Percentiles rank a stretch among this genome's conserved stretches.
These are phyloP conservation scores for Salinomyces thailandicus DNA, from an alignment of 2,329 filamentous ascomycete genomes.

Conservation along the genomic window DNA sequence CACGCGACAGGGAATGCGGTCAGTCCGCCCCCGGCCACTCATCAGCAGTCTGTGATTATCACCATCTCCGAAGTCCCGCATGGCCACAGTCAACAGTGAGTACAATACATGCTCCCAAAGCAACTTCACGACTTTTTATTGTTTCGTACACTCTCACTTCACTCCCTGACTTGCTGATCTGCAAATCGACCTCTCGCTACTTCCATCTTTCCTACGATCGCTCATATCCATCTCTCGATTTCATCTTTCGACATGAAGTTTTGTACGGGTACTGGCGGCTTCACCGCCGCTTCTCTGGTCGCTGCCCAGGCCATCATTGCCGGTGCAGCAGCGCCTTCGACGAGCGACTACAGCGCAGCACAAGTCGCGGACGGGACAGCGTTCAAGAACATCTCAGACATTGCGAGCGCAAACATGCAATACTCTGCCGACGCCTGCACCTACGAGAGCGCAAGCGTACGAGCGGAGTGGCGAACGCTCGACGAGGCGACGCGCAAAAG, in stretches of 20 bases:
- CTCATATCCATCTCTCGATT: too few relatives aligned
- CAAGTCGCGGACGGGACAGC: conserved; percentile 21
- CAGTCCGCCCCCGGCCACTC: too few relatives aligned
- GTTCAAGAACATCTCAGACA: conserved; percentile 19
- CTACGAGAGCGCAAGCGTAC: conserved; percentile 18
- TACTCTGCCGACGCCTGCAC: conserved; percentile 17
- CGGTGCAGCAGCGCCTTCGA: conserved; percentile 14
- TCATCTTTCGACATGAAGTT: neutral
- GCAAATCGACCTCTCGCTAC: too few relatives aligned
- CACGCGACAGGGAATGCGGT: too few relatives aligned
- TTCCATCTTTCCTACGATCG: too few relatives aligned
- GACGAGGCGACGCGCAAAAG: conserved; percentile 17
- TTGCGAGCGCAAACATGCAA: conserved; percentile 21
- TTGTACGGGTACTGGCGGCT: neutral
- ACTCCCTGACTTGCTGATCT: too few relatives aligned
- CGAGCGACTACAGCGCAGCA: conserved; percentile 15
- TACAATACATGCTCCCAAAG: too few relatives aligned
- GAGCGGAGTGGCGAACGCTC: conserved; percentile 22
- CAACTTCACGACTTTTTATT: neutral
- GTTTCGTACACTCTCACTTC: too few relatives aligned
- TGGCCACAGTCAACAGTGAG: too few relatives aligned
- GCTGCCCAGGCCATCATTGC: conserved; percentile 12
- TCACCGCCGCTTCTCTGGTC: conserved; percentile 5
- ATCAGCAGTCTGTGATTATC: too few relatives aligned
- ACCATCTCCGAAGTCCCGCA: too few relatives aligned